These are phyloP conservation scores for Saccharomycopsis fibuligera DNA, from an alignment of 805 yeast genomes.

Conservation along the genomic window DNA sequence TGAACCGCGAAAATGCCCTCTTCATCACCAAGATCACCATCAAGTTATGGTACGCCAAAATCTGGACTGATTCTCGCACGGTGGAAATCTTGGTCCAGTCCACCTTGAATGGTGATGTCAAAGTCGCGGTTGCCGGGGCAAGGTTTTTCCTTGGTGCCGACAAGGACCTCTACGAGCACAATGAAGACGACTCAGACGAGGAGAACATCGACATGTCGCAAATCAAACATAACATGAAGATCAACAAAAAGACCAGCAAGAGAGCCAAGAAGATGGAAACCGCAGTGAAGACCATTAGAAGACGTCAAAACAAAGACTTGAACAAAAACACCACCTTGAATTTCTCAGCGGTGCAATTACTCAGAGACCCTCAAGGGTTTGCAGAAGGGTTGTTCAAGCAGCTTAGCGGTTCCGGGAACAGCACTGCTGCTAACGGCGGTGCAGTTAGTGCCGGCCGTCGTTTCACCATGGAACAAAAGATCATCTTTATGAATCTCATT, in stretches of 20 bases:
- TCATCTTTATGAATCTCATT: slow-evolving; percentile 77
- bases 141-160: slow-evolving; percentile 92
- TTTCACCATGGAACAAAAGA: slow-evolving; percentile 81
- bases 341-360: slow-evolving; percentile 88
- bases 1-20: slow-evolving; percentile 74
- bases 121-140: slow-evolving; percentile 86
- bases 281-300: slow-evolving; percentile 65
- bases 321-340: slow-evolving; percentile 54
- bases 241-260: slow-evolving; percentile 77
- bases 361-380: slow-evolving; percentile 97
- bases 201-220: slow-evolving; percentile 62
- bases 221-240: slow-evolving; percentile 65
- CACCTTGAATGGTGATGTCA: slow-evolving; percentile 76
- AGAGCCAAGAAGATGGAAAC: slow-evolving; percentile 73
- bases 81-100: slow-evolving; percentile 98
- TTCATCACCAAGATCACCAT: slow-evolving; percentile 96
- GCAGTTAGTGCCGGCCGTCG: too few species aligned
- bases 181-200: slow-evolving; percentile 58
- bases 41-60: slow-evolving; percentile 95
- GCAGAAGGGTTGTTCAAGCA: slow-evolving; percentile 75
- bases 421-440: too few species aligned
- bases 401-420: slow-evolving; percentile 65
- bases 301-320: slow-evolving; percentile 37
- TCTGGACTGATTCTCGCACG: slow-evolving; percentile 96
- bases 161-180: slow-evolving; percentile 72